phyloP scores from a whole-genome alignment of 73 alveolate genomes.

The Blepharisma stoltei region DNA sequence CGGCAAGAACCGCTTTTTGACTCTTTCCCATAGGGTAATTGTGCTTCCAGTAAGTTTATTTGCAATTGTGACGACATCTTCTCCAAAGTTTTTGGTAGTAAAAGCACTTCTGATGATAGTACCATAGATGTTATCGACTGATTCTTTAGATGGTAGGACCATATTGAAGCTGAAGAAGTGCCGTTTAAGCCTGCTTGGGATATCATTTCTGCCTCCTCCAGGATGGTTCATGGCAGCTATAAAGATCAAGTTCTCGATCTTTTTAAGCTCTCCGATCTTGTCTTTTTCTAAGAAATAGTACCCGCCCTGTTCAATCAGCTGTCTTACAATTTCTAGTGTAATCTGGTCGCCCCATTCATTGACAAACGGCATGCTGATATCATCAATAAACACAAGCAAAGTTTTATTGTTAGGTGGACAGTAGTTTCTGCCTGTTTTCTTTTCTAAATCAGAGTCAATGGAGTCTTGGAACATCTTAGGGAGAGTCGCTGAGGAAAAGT shows the following conservation, averaged over 20 bases:
- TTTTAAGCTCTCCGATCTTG: slow-evolving; percentile 98
- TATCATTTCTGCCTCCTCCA: slow-evolving; percentile 99
- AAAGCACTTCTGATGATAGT: slow-evolving; percentile 91
- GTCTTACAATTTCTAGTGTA: slow-evolving; percentile 98
- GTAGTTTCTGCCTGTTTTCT: slow-evolving; percentile 96
- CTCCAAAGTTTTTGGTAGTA: slow-evolving; percentile 89
- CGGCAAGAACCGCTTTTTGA: slow-evolving; percentile 96
- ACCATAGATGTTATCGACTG: slow-evolving; percentile 99
- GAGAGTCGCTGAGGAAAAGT: slow-evolving; percentile 99
- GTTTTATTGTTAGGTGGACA: slow-evolving; percentile 97
- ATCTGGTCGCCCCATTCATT: slow-evolving; percentile 99
- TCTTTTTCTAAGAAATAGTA: slow-evolving; percentile 99
- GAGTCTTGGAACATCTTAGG: slow-evolving; percentile 99
- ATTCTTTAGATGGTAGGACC: slow-evolving; percentile 96
- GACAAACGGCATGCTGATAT: slow-evolving; percentile 90
- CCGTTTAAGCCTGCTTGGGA: slow-evolving; percentile 99
- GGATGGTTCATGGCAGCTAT: slow-evolving; percentile 99
- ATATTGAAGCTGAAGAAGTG: slow-evolving; percentile 98
- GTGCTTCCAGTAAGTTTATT: slow-evolving; percentile 91
- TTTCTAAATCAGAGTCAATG: slow-evolving; percentile 98
- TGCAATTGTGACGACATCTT: slow-evolving; percentile 86
- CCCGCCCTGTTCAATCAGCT: slow-evolving; percentile 96
- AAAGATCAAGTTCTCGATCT: slow-evolving; percentile 91
- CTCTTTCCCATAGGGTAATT: slow-evolving; percentile 93
- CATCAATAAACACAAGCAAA: slow-evolving; percentile 98